Evolutionary conservation across 202 grass and related monocot genomes (phyloP), one percentile per base, ranked within the genome.

Genomic region (Musa balbisiana): DNA sequence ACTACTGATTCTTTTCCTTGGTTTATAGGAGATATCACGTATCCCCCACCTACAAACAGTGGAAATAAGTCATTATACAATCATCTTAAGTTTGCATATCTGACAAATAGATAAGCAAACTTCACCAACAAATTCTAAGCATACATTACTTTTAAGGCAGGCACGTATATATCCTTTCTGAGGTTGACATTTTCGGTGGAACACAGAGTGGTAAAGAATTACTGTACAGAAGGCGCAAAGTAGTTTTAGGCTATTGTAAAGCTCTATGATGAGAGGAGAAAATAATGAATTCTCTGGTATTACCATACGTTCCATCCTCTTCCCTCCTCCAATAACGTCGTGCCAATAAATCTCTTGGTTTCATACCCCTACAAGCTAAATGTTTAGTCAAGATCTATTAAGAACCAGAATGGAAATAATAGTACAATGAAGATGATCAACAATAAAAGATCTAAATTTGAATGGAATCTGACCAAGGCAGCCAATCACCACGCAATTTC

Each of bases 131-230:
- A 53, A 51, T 78, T 26, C 51, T 27, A 89, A 98, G 88, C 83
- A 88, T 98, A 86, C 87, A 85, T 94, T 94, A 98, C 95, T 94
- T 98, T 98, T 98, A 90, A 98, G 87, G 78, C 88, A 94, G 76
- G 95, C 95, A 83, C 95, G 91, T 63, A 86, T 87, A 78, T 88
- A 92, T 64, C 91, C 89, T 79, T 79, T 87, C 78, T 92, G 87
- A 72, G 82, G 87, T 73, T 53, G 79, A 55, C 88, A 98, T 70
- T 85, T 92, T 80, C 78, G 80, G 86, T 98, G 91, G 85, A 94
- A 92, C 80, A 98, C 88, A 73, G 94, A 98, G 79, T 98, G 94
- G 85, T 88, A 98, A 23, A 98, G 64, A 83, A 98, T 92, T 79
- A 98, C 94, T 98, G 91, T n/a, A 23, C 67, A 75, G 78, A 83